Conservation (phyloP, 495 filamentous ascomycete genomes). For the Lasiosphaeriaceae sp. region DNA sequence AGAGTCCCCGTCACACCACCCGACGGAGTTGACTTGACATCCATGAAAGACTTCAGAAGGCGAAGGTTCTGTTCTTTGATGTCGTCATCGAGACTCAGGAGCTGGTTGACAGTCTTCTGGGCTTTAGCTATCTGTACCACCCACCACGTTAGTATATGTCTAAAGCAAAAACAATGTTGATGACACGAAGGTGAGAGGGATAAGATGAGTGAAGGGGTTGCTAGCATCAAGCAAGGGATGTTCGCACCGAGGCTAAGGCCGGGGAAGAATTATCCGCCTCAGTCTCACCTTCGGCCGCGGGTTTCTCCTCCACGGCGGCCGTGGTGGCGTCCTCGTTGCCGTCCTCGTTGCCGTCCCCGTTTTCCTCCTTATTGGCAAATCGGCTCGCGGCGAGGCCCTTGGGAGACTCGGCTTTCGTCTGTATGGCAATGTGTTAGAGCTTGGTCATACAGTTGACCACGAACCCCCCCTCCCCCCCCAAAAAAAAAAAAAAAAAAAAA, state of each 20-base stretch:
- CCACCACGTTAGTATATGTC: conserved; percentile 6
- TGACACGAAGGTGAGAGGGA: background rate
- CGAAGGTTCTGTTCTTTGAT: conserved; percentile 41
- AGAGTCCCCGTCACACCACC: background rate
- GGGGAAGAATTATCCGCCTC: conserved; percentile 50
- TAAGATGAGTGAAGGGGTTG: conserved; percentile 6
- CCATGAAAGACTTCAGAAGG: conserved; percentile 41
- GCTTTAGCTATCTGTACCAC: conserved; percentile 46
- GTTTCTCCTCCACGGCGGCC: conserved; percentile 18
- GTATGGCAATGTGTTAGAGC: background rate
- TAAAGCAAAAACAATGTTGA: background rate
- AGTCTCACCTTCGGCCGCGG: conserved; percentile 50
- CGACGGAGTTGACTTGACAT: conserved; percentile 15
- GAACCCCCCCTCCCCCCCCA: too few relatives aligned
- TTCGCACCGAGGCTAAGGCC: conserved; percentile 55
- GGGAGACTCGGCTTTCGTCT: conserved; percentile 30
- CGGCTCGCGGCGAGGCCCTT: conserved; percentile 44
- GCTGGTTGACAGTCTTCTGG: conserved; percentile 39
- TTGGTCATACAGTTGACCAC: too few relatives aligned
- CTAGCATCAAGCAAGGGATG: conserved; percentile 42
- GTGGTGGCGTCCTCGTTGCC: conserved; percentile 17
- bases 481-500: background rate
- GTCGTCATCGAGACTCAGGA: conserved; percentile 45
- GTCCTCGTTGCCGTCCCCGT: conserved; percentile 16
- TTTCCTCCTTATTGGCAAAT: conserved; percentile 32